Conservation (phyloP, 208 protist genomes). For the Giardia muris region DNA sequence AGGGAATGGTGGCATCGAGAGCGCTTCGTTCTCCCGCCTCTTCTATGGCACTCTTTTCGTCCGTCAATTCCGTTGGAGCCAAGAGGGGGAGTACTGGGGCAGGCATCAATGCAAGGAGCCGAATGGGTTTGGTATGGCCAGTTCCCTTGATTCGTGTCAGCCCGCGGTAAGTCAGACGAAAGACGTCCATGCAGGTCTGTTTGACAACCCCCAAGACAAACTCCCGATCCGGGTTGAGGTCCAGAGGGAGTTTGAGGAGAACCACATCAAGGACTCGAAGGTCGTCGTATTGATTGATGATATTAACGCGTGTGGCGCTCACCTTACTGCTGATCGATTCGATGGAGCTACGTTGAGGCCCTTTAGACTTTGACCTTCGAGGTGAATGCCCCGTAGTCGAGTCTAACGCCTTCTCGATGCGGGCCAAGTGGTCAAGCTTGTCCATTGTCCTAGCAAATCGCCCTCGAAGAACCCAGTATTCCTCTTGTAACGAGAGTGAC, state of each 20-base stretch:
- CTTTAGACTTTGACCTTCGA: too few relatives aligned
- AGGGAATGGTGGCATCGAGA: too few relatives aligned
- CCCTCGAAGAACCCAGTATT: background rate
- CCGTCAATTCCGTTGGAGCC: background rate
- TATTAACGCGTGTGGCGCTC: background rate
- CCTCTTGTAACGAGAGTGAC: background rate
- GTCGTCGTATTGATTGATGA: background rate
- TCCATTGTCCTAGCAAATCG: background rate
- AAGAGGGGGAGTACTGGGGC: background rate
- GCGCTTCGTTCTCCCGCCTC: too few relatives aligned
- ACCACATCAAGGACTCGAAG: background rate
- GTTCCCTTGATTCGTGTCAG: background rate
- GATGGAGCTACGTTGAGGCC: background rate
- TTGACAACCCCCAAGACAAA: background rate
- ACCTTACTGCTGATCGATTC: background rate
- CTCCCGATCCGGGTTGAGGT: background rate
- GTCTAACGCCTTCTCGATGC: background rate
- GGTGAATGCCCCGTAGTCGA: background rate
- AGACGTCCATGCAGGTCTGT: background rate
- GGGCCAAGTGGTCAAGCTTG: background rate
- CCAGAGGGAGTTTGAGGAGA: background rate
- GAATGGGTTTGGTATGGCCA: background rate
- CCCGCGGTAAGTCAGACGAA: background rate
- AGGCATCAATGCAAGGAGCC: background rate
- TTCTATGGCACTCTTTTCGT: too few relatives aligned